Evolutionary conservation across 1,139 yeast genomes (phyloP), one percentile per base, ranked within the genome.

Genomic region (Geotrichum australiense): DNA sequence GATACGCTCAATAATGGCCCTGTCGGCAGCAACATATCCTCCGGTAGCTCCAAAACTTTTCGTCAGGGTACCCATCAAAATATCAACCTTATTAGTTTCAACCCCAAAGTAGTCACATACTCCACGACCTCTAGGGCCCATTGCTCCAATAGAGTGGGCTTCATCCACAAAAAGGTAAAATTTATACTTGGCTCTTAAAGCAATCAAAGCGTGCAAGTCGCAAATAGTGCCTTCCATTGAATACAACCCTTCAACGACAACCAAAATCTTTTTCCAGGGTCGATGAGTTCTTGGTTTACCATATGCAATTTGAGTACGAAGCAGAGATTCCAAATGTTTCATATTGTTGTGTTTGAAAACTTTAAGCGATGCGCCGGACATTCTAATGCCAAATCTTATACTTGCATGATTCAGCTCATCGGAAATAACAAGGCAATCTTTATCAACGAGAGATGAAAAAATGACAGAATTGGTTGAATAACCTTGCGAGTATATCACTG

Each of bases 41-140:
- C 99, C 99, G 36, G 97, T 87, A 21, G 98, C 97, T 58, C 99
- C 98, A 63, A 91, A 91, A 4, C 96, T 86, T 65, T 91, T 91
- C 42, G 98, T 93, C 47, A 93, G 74, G 5, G 99, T 91, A 38
- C 99, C 99, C 99, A 91, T 91, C 53, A 91, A 68, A 48, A 93
- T 67, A 63, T 91, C 99, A 41, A 91, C 71, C 39, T 76, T 74
- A 16, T 68, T 62, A 29, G 97, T 91, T 51, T 78, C 74, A 43
- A 91, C 75, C 37, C 80, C 80, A 59, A 83, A 91, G 64, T 85
- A 85, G 61, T 93, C 97, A 66, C 97, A 89, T 27, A 91, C 81
- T 57, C 99, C 99, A 57, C 85, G 78, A 40, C 98, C 98, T 38
- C 67, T 66, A 31, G 94, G 93, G 23, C 99, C 99, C 64, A 91